Conservation (phyloP, 495 filamentous ascomycete genomes). For the Lindgomyces ingoldianus region DNA sequence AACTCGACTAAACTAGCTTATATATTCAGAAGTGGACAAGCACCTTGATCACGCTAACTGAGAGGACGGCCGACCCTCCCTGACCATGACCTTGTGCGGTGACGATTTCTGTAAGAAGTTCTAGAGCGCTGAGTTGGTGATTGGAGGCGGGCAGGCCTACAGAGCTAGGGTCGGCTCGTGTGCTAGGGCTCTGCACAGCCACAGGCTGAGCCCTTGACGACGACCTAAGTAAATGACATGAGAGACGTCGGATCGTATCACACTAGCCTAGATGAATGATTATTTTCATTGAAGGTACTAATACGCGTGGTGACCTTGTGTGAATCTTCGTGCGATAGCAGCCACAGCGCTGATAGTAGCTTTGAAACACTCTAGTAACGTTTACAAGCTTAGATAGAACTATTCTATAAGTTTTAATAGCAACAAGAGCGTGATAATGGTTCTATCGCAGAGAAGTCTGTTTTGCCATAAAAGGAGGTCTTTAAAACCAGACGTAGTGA, state of each 20-base stretch:
- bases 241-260: not conserved
- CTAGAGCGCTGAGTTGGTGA: constrained; percentile 16
- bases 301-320: constrained; percentile 5
- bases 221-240: constrained; percentile 14
- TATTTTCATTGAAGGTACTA: constrained; percentile 10
- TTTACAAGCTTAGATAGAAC: constrained; percentile 3
- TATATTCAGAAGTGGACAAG: no score
- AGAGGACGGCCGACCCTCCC: constrained; percentile 11
- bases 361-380: not conserved
- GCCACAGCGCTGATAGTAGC: constrained; percentile 1
- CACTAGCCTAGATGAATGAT: constrained; percentile 7
- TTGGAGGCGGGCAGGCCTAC: not conserved
- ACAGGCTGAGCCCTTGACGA: constrained; percentile 10
- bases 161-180: constrained; percentile 3
- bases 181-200: constrained; percentile 7
- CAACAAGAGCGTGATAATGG: constrained; percentile 6
- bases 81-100: constrained; percentile 31
- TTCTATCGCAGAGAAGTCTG: not conserved
- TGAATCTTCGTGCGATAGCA: constrained; percentile 6
- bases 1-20: no score
- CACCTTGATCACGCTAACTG: no score
- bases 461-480: constrained; percentile 2
- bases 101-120: constrained; percentile 12
- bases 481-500: not conserved
- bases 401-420: constrained; percentile 1